Evolutionary conservation across 2,329 filamentous ascomycete species (phyloP).

Genomic region (Tolypocladium ovalisporum): DNA sequence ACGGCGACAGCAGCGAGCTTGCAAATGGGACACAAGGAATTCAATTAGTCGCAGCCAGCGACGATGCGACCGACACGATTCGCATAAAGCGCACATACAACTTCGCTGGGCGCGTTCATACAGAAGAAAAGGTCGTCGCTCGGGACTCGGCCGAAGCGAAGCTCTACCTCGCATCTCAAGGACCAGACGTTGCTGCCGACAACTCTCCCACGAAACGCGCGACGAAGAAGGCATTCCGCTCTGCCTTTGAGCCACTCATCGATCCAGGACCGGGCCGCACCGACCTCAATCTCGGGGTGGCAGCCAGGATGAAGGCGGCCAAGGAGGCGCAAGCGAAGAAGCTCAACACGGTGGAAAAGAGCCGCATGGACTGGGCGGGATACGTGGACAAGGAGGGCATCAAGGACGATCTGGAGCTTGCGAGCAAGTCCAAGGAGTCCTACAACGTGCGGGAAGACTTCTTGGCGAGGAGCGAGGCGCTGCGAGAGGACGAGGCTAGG

Average conservation of each 20-base stretch:
- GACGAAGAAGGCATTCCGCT: constrained; percentile 47
- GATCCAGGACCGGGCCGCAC: constrained; percentile 32
- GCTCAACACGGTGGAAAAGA: constrained; percentile 62
- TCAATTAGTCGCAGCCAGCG: constrained; percentile 1
- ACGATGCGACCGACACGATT: constrained; percentile 33
- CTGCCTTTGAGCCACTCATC: constrained; percentile 48
- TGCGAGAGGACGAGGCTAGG: constrained; percentile 49
- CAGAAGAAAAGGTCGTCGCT: constrained; percentile 59
- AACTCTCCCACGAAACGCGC: constrained; percentile 27
- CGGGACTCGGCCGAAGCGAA: constrained; percentile 55
- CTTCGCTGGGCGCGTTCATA: constrained; percentile 62
- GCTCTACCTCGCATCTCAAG: constrained; percentile 47
- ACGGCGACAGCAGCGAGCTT: neutral
- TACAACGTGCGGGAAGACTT: constrained; percentile 55
- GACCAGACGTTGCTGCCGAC: constrained; percentile 14
- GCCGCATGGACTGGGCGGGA: constrained; percentile 62
- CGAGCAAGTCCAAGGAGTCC: constrained; percentile 53
- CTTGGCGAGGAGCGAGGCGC: constrained; percentile 51
- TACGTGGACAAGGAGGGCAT: constrained; percentile 63
- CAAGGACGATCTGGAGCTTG: constrained; percentile 55
- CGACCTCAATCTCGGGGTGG: constrained; percentile 48
- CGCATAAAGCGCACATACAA: constrained; percentile 63
- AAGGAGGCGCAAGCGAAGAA: constrained; percentile 47
- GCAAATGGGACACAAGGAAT: neutral
- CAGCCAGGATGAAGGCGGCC: constrained; percentile 34